Percentiles rank a stretch among this genome's conserved stretches.
Evolutionary conservation across 2,329 filamentous ascomycete genomes (phyloP).

Genomic region (Claviceps cyperi): DNA sequence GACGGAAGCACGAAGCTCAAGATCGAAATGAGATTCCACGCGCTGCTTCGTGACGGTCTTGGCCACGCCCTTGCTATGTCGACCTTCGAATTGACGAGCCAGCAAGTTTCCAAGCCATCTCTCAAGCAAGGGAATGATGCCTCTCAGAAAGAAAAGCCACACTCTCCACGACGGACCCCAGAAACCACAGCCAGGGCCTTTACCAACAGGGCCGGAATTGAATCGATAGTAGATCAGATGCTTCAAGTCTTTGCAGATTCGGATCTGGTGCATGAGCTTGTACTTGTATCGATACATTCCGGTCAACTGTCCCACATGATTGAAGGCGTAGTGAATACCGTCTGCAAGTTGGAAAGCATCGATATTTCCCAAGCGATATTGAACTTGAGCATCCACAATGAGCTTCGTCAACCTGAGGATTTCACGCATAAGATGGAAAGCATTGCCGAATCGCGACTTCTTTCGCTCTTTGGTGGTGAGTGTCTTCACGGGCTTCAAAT

Average conservation of each 20-base stretch:
- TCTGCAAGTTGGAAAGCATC: constrained; percentile 97
- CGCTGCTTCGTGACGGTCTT: constrained; percentile 99
- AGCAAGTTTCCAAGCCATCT: constrained; percentile 94
- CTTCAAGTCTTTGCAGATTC: constrained; percentile 97
- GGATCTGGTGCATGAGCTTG: constrained; percentile 99
- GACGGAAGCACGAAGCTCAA: constrained; percentile 91
- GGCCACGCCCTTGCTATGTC: constrained; percentile 95
- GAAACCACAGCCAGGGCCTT: constrained; percentile 95
- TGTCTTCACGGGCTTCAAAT: constrained; percentile 96
- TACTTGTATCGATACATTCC: constrained; percentile 99
- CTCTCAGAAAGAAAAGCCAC: constrained; percentile 98
- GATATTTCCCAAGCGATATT: constrained; percentile 94
- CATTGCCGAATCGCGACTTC: constrained; percentile 97
- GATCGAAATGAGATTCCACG: constrained; percentile 95
- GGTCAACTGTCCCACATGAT: constrained; percentile 93
- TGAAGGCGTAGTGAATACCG: constrained; percentile 98
- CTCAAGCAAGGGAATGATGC: constrained; percentile 91
- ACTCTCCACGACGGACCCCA: constrained; percentile 98
- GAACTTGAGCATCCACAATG: constrained; percentile 95
- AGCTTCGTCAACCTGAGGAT: constrained; percentile 91
- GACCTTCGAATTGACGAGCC: constrained; percentile 93
- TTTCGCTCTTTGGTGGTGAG: constrained; percentile 97
- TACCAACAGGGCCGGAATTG: constrained; percentile 91
- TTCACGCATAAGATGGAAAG: constrained; percentile 97
- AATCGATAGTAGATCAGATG: constrained; percentile 98